Base-by-base conservation (phyloP, 257 asterid species). In the Anisodus tanguticus region DNA sequence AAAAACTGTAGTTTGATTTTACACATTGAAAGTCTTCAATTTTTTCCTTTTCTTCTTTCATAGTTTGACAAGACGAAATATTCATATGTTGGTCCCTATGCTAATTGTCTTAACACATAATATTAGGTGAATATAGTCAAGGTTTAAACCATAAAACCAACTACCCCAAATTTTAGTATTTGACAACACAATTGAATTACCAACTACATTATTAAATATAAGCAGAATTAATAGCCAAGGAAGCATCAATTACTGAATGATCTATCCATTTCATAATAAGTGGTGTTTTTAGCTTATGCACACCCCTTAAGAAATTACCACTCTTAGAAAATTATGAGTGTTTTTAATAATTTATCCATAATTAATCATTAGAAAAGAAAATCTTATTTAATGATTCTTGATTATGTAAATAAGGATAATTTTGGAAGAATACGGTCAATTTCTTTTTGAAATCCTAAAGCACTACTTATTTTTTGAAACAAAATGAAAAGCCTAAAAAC, bases 21-120 rank as follows among this genome's bases (percentile, higher is more conserved):
- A 39, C 77, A 39, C 77, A 7, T 39, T 39, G 31, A 69, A 39
- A 39, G 26, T 66, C n/a, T 31, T 39, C 19, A 17, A 59, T 66
- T 35, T 64, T 9, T 5, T 16, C 70, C 69, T 19, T 63, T 64
- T 13, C 3, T 68, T 37, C 51, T 37, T 67, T 37, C 76, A 37
- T 41, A 41, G 31, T 8, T 41, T 41, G 78, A 69, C 54, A 69
- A 8, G 8, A 41, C 16, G 8, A 41, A 69, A 8, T 69, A 39
- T 41, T 70, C 35, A 37, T 39, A 69, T 69, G 77, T 69, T 69
- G 77, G 79, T 43, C 79, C 79, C 79, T 4, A 17, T 70, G 55
- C 55, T 43, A 17, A n/a, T 41, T 43, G 35, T 41, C 79, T 55
- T 4, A 70, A 70, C 79, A n/a, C 2, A 71, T 47, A 45, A 4